Evolutionary conservation across 345 rosid species (phyloP).

Genomic region (Cochlearia excelsa): DNA sequence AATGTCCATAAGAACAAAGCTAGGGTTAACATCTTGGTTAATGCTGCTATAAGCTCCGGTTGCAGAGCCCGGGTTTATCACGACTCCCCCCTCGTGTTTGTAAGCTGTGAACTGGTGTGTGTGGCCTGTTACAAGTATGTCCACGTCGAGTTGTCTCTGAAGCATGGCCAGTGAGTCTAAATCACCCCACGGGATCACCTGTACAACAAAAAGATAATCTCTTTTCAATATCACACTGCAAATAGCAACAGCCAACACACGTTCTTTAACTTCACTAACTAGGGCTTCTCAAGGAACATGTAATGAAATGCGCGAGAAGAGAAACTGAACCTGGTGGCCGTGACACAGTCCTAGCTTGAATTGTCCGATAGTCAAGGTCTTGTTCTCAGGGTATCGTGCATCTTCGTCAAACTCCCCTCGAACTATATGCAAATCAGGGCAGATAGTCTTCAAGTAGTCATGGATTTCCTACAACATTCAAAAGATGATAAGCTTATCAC

Average conservation of each 20-base stretch:
- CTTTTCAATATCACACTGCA: background rate
- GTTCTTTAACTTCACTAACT: constrained; percentile 6
- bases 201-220: constrained; percentile 18
- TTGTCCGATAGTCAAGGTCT: constrained; percentile 85
- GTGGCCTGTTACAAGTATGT: constrained; percentile 91
- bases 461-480: constrained; percentile 68
- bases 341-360: constrained; percentile 93
- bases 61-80: constrained; percentile 93
- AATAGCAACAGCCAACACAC: background rate
- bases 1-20: constrained; percentile 95
- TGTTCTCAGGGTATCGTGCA: constrained; percentile 73
- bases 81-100: constrained; percentile 96
- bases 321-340: constrained; percentile 77
- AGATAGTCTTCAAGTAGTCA: constrained; percentile 85
- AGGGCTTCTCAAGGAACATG: constrained; percentile 1
- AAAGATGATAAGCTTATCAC: constrained; percentile 18
- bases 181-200: constrained; percentile 99
- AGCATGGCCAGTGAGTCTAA: constrained; percentile 91
- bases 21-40: constrained; percentile 83
- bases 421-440: constrained; percentile 83
- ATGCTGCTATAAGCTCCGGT: constrained; percentile 90
- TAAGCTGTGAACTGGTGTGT: constrained; percentile 97
- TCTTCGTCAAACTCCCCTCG: constrained; percentile 93
- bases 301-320: background rate
- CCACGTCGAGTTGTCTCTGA: constrained; percentile 91